Base-by-base conservation (phyloP, 495 filamentous ascomycete genomes). In the Xylaria sp. region DNA sequence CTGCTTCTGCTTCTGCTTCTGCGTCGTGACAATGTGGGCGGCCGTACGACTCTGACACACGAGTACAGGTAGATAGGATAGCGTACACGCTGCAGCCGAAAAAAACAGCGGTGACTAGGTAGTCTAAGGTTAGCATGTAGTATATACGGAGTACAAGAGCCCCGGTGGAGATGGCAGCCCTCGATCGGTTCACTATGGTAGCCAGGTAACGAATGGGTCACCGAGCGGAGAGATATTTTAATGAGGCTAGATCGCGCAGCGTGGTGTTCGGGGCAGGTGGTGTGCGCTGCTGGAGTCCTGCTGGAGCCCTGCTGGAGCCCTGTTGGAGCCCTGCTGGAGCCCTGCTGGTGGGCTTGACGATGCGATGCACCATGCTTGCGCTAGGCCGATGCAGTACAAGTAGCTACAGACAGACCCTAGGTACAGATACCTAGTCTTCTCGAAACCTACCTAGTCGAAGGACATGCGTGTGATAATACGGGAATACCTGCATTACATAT, bases 401-500 rank as follows among this genome's bases (percentile, higher is more conserved):
- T n/a, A n/a, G n/a, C n/a, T n/a, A n/a, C n/a, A n/a, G 35, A 37
- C 35, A 37, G 8, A 37, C 35, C 3, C 8, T 37, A 31, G 11
- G 55, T 58, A 58, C 29, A 19, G 6, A 26, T 64, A 44, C 62
- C 44, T 37, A 37, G 62, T 24, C 62, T 37, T 37, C 24, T 55
- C 8, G 46, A 66, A 33, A 41, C 33, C 2, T 21, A 52, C n/a
- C n/a, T n/a, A n/a, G 17, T 46, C 46, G 44, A 65, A 52, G 12
- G 24, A 40, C 24, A 44, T 44, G 59, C 48, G 9, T 61, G 59
- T 61, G 37, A 59, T 59, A 6, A 19, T 35, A 44, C 44, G 35
- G 59, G 61, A 64, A 64, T 64, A 61, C 57, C 44, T 61, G 67
- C 67, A 52, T 62, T 69, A 69, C 67, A 69, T 69, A 64, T 70